Percentiles rank a stretch among this genome's conserved stretches.
These are phyloP conservation scores for Verticillium dahliae DNA, from an alignment of 2,329 filamentous ascomycete species.

Conservation along the genomic window DNA sequence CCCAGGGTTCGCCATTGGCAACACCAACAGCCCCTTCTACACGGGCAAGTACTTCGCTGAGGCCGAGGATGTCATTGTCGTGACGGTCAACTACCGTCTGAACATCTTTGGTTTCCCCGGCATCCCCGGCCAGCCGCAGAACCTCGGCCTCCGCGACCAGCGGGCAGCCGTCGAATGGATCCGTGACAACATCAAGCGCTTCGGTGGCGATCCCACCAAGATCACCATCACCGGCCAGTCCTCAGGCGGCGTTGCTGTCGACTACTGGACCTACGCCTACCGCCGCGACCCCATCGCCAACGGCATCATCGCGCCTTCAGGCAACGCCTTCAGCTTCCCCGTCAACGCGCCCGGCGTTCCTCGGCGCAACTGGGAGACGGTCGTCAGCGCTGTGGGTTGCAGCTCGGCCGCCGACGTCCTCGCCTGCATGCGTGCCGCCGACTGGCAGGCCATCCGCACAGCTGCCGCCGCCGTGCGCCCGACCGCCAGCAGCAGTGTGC, in stretches of 20 bases:
- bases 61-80: conserved; percentile 35
- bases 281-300: conserved; percentile 38
- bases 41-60: conserved; percentile 34
- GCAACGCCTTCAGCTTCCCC: conserved; percentile 37
- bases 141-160: conserved; percentile 43
- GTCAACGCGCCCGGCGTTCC: conserved; percentile 26
- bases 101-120: conserved; percentile 35
- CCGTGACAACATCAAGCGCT: conserved; percentile 34
- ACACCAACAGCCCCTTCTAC: conserved; percentile 29
- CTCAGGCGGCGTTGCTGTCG: conserved; percentile 33
- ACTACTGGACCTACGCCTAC: conserved; percentile 44
- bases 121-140: conserved; percentile 21
- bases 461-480: conserved; percentile 27
- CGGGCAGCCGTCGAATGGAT: conserved; percentile 43
- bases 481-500: conserved; percentile 22
- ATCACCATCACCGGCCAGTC: conserved; percentile 39
- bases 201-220: conserved; percentile 34
- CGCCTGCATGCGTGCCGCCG: conserved; percentile 27
- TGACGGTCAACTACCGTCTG: conserved; percentile 39
- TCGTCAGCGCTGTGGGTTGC: conserved; percentile 31
- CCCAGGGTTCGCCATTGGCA: conserved; percentile 20
- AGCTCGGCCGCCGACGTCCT: conserved; percentile 20
- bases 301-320: conserved; percentile 39
- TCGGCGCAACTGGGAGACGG: conserved; percentile 33
- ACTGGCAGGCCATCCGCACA: conserved; percentile 27